Conservation (phyloP, 2,329 filamentous ascomycete genomes). For the Venturia asperata region DNA sequence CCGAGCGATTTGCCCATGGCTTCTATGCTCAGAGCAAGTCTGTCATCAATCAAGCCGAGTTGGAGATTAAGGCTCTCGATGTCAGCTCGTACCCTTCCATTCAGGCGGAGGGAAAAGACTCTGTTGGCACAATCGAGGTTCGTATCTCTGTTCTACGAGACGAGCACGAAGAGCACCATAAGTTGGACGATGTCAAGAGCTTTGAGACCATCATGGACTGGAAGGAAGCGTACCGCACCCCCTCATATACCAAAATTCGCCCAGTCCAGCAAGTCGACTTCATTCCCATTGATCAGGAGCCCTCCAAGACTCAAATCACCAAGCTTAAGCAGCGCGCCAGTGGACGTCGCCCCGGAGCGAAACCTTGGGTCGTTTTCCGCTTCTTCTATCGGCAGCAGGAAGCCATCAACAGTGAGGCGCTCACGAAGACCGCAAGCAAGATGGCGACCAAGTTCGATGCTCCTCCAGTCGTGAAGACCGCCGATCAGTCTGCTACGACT, state of each 20-base stretch:
- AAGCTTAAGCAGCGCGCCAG: conserved; percentile 21
- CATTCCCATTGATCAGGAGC: conserved; percentile 24
- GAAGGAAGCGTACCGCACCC: conserved; percentile 8
- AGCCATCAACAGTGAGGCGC: conserved; percentile 21
- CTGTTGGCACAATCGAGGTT: conserved; percentile 30
- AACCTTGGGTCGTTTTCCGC: conserved; percentile 35
- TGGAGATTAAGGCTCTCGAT: conserved; percentile 11
- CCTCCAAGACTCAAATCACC: conserved; percentile 12
- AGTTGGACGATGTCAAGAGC: conserved; percentile 20
- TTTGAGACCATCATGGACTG: conserved; percentile 22
- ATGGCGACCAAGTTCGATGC: neutral
- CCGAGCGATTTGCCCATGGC: conserved; percentile 20
- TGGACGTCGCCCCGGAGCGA: conserved; percentile 28
- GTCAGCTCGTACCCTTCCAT: conserved; percentile 11
- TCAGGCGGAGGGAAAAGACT: conserved; percentile 22
- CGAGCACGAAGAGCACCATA: conserved; percentile 22
- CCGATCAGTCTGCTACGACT: neutral
- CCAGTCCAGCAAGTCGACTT: conserved; percentile 26
- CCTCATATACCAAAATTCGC: conserved; percentile 22
- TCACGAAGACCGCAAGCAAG: neutral
- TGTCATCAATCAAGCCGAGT: conserved; percentile 19
- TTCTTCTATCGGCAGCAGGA: conserved; percentile 36
- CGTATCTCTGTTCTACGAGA: conserved; percentile 27
- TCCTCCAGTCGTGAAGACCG: neutral
- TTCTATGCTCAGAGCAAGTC: conserved; percentile 3